Percentiles rank a stretch among this genome's conserved stretches.
Conservation (phyloP, 192 early-diverging fungal genomes). For the Pilobolus umbonatus region DNA sequence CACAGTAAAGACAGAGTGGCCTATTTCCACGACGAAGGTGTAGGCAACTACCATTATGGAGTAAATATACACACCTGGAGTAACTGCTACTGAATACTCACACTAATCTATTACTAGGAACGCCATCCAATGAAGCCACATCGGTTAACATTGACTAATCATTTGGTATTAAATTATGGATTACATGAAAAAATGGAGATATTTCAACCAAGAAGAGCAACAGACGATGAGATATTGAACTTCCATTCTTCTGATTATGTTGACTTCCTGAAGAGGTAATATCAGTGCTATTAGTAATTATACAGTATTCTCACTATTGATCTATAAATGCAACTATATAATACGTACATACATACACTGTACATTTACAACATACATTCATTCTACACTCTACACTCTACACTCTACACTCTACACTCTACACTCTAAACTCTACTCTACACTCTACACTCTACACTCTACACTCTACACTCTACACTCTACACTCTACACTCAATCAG, state of each 20-base stretch:
- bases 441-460: too few species aligned
- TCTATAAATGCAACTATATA: background rate
- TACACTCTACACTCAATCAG: slow-evolving; percentile 28
- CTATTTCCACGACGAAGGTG: slow-evolving; percentile 73
- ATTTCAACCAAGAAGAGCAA: slow-evolving; percentile 79
- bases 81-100: background rate
- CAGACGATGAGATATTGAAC: slow-evolving; percentile 83
- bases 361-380: too few species aligned
- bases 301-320: background rate
- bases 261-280: slow-evolving; percentile 82
- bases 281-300: background rate
- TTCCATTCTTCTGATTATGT: slow-evolving; percentile 97
- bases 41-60: slow-evolving; percentile 80
- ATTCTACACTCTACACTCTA: too few species aligned
- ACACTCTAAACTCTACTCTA: too few species aligned
- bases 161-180: slow-evolving; percentile 89
- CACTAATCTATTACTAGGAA: slow-evolving; percentile 31
- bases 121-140: slow-evolving; percentile 90
- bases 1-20: slow-evolving; percentile 64
- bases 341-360: background rate
- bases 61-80: slow-evolving; percentile 24
- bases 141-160: slow-evolving; percentile 89
- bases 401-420: too few species aligned
- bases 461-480: too few species aligned
- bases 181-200: slow-evolving; percentile 88